Percentiles rank a stretch among this genome's conserved stretches.
phyloP scores from a whole-genome alignment of 441 rosid species.

The Aquilaria agallochum region DNA sequence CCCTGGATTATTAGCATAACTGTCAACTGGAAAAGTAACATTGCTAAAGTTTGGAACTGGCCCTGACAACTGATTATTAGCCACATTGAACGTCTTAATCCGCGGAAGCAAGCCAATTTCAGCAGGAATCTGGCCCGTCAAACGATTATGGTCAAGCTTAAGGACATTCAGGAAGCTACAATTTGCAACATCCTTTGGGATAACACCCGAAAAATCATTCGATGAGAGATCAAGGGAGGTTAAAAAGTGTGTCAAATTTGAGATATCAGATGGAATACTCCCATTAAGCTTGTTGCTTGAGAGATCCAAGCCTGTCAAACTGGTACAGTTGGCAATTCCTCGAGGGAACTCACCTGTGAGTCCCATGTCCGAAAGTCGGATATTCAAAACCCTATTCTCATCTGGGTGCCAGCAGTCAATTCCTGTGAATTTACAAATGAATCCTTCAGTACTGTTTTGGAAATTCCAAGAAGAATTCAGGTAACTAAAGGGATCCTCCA shows the following conservation, averaged over 20 bases:
- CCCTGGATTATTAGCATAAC: constrained; percentile 39
- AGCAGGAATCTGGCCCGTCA: constrained; percentile 52
- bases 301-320: constrained; percentile 53
- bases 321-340: constrained; percentile 37
- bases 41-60: constrained; percentile 33
- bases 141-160: constrained; percentile 47
- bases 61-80: constrained; percentile 51
- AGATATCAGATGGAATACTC: constrained; percentile 36
- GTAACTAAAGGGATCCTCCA: constrained; percentile 39
- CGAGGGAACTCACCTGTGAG: constrained; percentile 63
- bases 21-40: neutral
- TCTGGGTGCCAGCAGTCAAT: constrained; percentile 85
- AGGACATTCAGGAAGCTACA: constrained; percentile 44
- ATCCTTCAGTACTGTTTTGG: constrained; percentile 45
- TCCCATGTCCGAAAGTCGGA: constrained; percentile 57
- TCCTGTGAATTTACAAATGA: constrained; percentile 61
- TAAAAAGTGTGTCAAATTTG: neutral
- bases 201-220: constrained; percentile 48
- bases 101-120: constrained; percentile 36
- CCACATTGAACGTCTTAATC: constrained; percentile 38
- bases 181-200: constrained; percentile 32
- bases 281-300: constrained; percentile 59
- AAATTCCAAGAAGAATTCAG: constrained; percentile 56
- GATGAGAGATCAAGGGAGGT: constrained; percentile 54
- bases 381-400: constrained; percentile 64